Evolutionary conservation across 495 filamentous ascomycete species (phyloP).

Genomic region (Neurospora sp.): DNA sequence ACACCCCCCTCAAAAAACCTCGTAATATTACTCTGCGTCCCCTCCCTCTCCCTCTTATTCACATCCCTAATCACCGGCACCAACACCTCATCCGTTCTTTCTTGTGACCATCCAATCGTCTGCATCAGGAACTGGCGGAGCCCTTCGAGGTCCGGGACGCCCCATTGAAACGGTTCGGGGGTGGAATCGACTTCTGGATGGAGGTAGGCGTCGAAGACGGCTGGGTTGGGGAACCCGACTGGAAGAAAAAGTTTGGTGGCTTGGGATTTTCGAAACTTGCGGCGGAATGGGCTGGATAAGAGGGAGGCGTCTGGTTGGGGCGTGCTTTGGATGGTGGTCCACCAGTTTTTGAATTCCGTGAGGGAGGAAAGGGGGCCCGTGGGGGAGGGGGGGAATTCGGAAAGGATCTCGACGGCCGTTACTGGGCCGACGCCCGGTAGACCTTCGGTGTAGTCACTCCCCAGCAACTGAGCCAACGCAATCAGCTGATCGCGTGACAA

Average conservation of each 20-base stretch:
- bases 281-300: conserved; percentile 48
- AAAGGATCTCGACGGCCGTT: conserved; percentile 81
- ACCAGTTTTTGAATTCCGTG: conserved; percentile 75
- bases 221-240: conserved; percentile 59
- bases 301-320: conserved; percentile 36
- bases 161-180: conserved; percentile 80
- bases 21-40: conserved; percentile 95
- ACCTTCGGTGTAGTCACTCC: conserved; percentile 90
- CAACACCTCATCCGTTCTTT: conserved; percentile 86
- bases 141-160: conserved; percentile 82
- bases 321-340: conserved; percentile 57
- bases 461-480: conserved; percentile 75
- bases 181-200: conserved; percentile 73
- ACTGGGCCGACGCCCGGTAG: conserved; percentile 85
- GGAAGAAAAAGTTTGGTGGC: conserved; percentile 78
- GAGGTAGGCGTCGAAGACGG: conserved; percentile 67
- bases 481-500: conserved; percentile 77
- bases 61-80: conserved; percentile 91
- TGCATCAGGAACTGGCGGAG: conserved; percentile 78
- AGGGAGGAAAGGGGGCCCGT: conserved; percentile 27
- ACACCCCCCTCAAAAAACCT: conserved; percentile 54
- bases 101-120: conserved; percentile 87
- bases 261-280: conserved; percentile 67
- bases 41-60: conserved; percentile 75
- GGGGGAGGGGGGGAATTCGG: conserved; percentile 56